Evolutionary conservation across 768 basidiomycete species (phyloP).

Genomic region (Leccinum boreale): DNA sequence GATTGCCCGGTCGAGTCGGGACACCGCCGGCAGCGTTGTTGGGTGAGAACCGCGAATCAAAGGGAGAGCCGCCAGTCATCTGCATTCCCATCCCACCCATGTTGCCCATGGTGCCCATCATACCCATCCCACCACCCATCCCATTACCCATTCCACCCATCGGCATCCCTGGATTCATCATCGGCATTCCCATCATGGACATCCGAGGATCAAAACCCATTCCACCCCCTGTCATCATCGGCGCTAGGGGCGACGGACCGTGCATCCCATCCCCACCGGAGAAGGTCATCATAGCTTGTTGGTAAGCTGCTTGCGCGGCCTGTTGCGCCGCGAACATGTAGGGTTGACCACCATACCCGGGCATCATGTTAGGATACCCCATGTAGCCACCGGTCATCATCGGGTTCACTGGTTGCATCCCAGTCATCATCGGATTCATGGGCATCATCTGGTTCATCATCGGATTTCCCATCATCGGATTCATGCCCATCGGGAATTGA

Average conservation of each 20-base stretch:
- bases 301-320: slow-evolving; percentile 79
- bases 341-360: slow-evolving; percentile 55
- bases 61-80: slow-evolving; percentile 60
- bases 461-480: slow-evolving; percentile 74
- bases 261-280: slow-evolving; percentile 65
- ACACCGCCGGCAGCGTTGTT: slow-evolving; percentile 20
- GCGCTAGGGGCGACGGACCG: slow-evolving; percentile 40
- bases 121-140: not conserved
- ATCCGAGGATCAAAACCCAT: slow-evolving; percentile 70
- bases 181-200: slow-evolving; percentile 79
- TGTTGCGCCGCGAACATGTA: slow-evolving; percentile 87
- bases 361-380: slow-evolving; percentile 41
- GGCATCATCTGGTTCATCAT: slow-evolving; percentile 51
- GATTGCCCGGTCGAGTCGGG: slow-evolving; percentile 28
- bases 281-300: slow-evolving; percentile 84
- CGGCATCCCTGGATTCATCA: slow-evolving; percentile 49
- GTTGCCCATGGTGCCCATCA: slow-evolving; percentile 37
- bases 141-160: slow-evolving; percentile 37
- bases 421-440: slow-evolving; percentile 57
- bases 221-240: slow-evolving; percentile 55
- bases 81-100: slow-evolving; percentile 45
- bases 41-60: slow-evolving; percentile 57
- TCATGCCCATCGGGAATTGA: slow-evolving; percentile 42
- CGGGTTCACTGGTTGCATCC: slow-evolving; percentile 46
- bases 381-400: slow-evolving; percentile 52